Conservation (phyloP, 78 protist species). For the Dictyostelium citrinum region DNA sequence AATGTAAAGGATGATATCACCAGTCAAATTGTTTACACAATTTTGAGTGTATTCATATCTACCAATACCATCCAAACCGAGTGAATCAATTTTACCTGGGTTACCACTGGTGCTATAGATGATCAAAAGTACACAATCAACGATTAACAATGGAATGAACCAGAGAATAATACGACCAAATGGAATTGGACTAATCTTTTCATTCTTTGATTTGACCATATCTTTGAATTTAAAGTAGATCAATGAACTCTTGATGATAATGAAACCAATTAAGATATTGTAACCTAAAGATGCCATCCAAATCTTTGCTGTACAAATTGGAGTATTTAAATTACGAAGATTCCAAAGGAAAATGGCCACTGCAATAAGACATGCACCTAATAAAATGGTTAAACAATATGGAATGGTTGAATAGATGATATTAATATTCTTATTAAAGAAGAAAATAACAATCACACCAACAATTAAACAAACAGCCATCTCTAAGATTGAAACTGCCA, state of each 20-base stretch:
- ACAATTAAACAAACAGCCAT: slow-evolving; percentile 7
- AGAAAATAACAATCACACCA: background rate
- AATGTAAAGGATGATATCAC: slow-evolving; percentile 32
- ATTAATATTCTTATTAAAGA: slow-evolving; percentile 4
- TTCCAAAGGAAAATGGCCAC: slow-evolving; percentile 28
- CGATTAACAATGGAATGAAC: background rate
- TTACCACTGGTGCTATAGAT: slow-evolving; percentile 41
- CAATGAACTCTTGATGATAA: slow-evolving; percentile 40
- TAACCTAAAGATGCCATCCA: slow-evolving; percentile 71
- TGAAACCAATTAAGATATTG: slow-evolving; percentile 47
- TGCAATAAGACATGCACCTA: slow-evolving; percentile 36
- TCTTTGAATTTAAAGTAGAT: slow-evolving; percentile 37
- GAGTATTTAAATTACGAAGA: background rate
- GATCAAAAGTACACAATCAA: slow-evolving; percentile 9
- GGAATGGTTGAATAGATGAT: slow-evolving; percentile 34
- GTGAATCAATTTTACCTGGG: background rate
- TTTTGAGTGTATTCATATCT: slow-evolving; percentile 63
- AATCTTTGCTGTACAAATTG: slow-evolving; percentile 16
- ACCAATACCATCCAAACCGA: slow-evolving; percentile 71
- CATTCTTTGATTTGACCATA: background rate
- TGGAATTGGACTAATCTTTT: slow-evolving; percentile 43
- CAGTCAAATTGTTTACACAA: slow-evolving; percentile 45
- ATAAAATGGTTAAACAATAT: slow-evolving; percentile 12
- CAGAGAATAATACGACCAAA: background rate
- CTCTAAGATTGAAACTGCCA: slow-evolving; percentile 13